These are phyloP conservation scores for Suhomyces canberraensis DNA, from an alignment of 805 yeast species.

Conservation along the genomic window DNA sequence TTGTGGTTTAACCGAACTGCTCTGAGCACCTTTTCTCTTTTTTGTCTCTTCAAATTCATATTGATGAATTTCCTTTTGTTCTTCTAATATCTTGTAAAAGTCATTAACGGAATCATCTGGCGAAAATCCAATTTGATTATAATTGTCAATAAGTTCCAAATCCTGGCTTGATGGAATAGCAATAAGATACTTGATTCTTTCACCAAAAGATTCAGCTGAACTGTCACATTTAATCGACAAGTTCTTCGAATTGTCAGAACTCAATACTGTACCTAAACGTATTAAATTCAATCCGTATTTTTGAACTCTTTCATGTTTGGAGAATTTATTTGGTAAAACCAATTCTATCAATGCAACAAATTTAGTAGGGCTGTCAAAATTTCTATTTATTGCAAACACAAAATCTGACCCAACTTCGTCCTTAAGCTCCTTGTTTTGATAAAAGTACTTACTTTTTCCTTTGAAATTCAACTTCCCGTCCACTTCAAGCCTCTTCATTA, in stretches of 20 bases:
- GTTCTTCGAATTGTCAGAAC: neutral
- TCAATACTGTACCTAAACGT: conserved; percentile 10
- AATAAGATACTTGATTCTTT: conserved; percentile 8
- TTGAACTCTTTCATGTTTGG: conserved; percentile 16
- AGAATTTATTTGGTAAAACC: conserved; percentile 24
- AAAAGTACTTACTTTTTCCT: conserved; percentile 32
- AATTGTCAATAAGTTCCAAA: neutral
- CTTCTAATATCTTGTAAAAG: neutral
- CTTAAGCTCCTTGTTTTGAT: conserved; percentile 11
- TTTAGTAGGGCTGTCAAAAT: conserved; percentile 1
- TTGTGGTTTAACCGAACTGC: neutral
- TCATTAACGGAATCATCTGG: neutral
- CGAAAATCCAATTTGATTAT: neutral
- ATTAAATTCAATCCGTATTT: conserved; percentile 21
- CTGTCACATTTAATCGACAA: neutral
- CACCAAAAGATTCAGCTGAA: conserved; percentile 7
- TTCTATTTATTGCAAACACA: conserved; percentile 1
- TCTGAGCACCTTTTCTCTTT: neutral
- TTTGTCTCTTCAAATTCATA: neutral
- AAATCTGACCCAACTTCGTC: conserved; percentile 4
- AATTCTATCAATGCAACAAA: conserved; percentile 20
- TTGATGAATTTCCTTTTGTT: neutral
- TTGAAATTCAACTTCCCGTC: conserved; percentile 12
- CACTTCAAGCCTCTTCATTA: conserved; percentile 17
- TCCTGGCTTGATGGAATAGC: conserved; percentile 1